Conservation (phyloP, 2,329 filamentous ascomycete genomes). For the Fusarium vanettenii region DNA sequence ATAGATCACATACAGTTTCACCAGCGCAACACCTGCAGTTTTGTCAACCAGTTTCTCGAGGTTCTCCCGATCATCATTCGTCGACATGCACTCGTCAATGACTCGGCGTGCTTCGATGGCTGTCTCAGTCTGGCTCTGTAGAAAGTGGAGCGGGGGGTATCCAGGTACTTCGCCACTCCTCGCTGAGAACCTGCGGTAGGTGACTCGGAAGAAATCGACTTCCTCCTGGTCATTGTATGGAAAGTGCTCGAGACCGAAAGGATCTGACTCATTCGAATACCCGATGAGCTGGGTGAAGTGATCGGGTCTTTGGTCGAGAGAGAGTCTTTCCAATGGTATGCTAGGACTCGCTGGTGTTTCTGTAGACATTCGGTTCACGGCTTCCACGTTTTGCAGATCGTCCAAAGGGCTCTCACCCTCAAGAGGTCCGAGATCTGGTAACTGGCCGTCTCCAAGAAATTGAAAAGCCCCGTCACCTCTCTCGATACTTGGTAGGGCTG, state of each 20-base stretch:
- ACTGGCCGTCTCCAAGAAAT: not conserved
- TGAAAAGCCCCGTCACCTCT: not conserved
- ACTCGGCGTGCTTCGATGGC: not conserved
- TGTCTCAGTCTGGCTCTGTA: not conserved
- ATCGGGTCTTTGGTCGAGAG: not conserved
- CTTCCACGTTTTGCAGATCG: not conserved
- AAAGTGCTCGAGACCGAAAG: not conserved
- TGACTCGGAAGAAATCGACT: conserved; percentile 38
- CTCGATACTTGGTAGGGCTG: not conserved
- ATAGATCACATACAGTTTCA: not conserved
- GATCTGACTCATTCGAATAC: conserved; percentile 6
- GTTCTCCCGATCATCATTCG: not conserved
- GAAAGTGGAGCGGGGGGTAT: not conserved
- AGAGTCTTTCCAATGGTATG: not conserved
- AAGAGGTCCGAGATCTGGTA: not conserved
- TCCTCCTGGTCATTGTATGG: conserved; percentile 35
- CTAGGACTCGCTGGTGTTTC: not conserved
- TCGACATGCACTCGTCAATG: not conserved
- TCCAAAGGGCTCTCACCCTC: not conserved
- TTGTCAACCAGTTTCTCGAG: not conserved
- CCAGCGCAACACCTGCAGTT: not conserved
- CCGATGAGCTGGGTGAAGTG: not conserved
- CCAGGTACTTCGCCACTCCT: not conserved
- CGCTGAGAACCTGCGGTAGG: conserved; percentile 22
- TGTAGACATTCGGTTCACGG: not conserved